Percentiles rank a stretch among this genome's conserved stretches.
Evolutionary conservation across 805 yeast genomes (phyloP).

Genomic region (Zygosaccharomyces gambellarensis): DNA sequence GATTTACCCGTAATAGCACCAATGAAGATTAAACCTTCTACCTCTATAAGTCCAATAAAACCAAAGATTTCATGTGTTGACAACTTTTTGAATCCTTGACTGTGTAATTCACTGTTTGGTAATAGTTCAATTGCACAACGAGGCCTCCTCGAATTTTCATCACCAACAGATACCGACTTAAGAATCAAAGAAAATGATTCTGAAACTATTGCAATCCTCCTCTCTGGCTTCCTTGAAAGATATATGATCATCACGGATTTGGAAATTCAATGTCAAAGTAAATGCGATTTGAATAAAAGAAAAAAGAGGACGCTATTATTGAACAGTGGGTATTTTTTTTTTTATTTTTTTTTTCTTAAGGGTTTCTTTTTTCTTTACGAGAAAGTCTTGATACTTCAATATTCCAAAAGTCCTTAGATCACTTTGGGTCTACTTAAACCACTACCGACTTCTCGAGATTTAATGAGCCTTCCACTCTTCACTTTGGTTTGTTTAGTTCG

Average conservation of each 20-base stretch:
- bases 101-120: slow-evolving; percentile 36
- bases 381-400: not conserved
- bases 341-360: not conserved
- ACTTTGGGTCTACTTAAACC: not conserved
- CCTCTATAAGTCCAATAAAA: slow-evolving; percentile 73
- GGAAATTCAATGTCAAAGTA: not conserved
- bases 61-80: slow-evolving; percentile 51
- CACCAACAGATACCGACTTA: slow-evolving; percentile 37
- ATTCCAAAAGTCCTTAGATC: not conserved
- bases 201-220: slow-evolving; percentile 32
- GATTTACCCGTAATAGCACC: slow-evolving; percentile 74
- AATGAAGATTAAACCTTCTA: slow-evolving; percentile 62
- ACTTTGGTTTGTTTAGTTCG: not conserved
- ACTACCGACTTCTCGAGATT: not conserved
- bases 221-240: slow-evolving; percentile 20
- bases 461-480: not conserved
- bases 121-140: slow-evolving; percentile 48
- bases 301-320: not conserved
- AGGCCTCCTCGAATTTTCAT: slow-evolving; percentile 24
- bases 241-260: slow-evolving; percentile 22
- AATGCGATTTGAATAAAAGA: not conserved
- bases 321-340: not conserved
- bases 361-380: not conserved
- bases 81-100: slow-evolving; percentile 40
- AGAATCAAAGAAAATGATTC: slow-evolving; percentile 44